A percentile compares a stretch with the other conserved stretches of the same genome.
Evolutionary conservation across 495 filamentous ascomycete species (phyloP).

Genomic region (Cenococcum geophilum): DNA sequence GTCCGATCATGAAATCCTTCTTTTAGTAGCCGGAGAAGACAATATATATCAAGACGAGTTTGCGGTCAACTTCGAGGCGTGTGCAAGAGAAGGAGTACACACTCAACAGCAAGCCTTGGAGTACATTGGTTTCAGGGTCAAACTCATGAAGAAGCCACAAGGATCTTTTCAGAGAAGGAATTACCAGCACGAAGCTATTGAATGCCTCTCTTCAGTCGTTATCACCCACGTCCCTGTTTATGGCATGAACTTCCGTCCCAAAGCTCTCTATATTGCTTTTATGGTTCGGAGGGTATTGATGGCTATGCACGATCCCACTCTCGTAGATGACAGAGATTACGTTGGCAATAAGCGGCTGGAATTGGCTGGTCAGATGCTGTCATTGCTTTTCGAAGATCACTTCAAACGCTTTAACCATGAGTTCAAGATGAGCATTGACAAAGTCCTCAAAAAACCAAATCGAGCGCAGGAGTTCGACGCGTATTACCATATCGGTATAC

Average conservation of each 20-base stretch:
- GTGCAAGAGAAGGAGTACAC: conserved; percentile 67
- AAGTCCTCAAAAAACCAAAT: conserved; percentile 83
- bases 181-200: conserved; percentile 79
- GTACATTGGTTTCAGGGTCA: conserved; percentile 77
- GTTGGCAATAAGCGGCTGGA: conserved; percentile 96
- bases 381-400: conserved; percentile 92
- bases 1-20: conserved; percentile 87
- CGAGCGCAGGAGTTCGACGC: conserved; percentile 83
- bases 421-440: conserved; percentile 86
- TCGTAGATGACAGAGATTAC: conserved; percentile 95
- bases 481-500: conserved; percentile 63
- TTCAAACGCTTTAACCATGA: conserved; percentile 90
- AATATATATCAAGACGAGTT: conserved; percentile 87
- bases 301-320: conserved; percentile 77
- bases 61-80: conserved; percentile 88
- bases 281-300: conserved; percentile 93
- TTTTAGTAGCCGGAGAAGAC: conserved; percentile 79
- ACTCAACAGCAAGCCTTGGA: conserved; percentile 94
- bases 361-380: conserved; percentile 86
- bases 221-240: conserved; percentile 89
- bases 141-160: conserved; percentile 63
- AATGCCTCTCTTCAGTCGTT: conserved; percentile 83
- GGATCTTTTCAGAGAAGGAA: conserved; percentile 55
- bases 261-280: conserved; percentile 89
- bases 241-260: conserved; percentile 86